Percentiles rank a stretch among this genome's conserved stretches.
Conservation (phyloP, 768 basidiomycete genomes). For the Phylloporus sp. region DNA sequence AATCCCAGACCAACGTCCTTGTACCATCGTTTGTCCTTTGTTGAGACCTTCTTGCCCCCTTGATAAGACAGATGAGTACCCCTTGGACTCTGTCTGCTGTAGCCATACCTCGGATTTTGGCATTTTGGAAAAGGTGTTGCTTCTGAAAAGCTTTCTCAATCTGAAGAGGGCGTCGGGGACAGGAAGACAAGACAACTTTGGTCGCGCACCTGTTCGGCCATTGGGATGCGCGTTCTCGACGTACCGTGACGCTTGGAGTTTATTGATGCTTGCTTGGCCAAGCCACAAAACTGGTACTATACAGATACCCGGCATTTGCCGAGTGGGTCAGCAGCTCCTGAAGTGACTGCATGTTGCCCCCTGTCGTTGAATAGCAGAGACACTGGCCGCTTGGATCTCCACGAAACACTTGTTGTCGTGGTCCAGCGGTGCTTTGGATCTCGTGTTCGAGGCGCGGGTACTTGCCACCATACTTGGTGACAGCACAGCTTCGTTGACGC, state of each 20-base stretch:
- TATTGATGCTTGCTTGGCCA: slow-evolving; percentile 9
- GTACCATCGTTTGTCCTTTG: slow-evolving; percentile 97
- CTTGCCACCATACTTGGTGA: too few relatives aligned
- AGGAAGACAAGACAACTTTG: not conserved
- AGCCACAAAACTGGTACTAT: slow-evolving; percentile 41
- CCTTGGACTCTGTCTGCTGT: slow-evolving; percentile 4
- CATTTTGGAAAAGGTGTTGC: slow-evolving; percentile 97
- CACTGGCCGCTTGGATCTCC: too few relatives aligned
- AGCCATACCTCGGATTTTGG: slow-evolving; percentile 82
- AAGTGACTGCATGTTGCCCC: too few relatives aligned
- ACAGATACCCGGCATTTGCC: slow-evolving; percentile 37
- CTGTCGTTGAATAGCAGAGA: too few relatives aligned
- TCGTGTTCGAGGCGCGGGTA: too few relatives aligned
- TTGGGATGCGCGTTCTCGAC: slow-evolving; percentile 29
- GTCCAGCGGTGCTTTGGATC: too few relatives aligned
- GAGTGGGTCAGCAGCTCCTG: too few relatives aligned
- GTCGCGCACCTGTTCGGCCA: slow-evolving; percentile 59
- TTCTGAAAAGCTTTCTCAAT: slow-evolving; percentile 98
- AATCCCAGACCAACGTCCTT: slow-evolving; percentile 97
- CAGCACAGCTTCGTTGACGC: not conserved
- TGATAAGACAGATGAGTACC: slow-evolving; percentile 16
- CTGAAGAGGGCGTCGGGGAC: slow-evolving; percentile 35
- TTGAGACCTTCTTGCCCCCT: slow-evolving; percentile 86
- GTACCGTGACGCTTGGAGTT: not conserved
- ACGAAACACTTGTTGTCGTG: too few relatives aligned